Base-by-base conservation (phyloP, 768 basidiomycete genomes). In the Tylopilus plumbeoviolaceoides region DNA sequence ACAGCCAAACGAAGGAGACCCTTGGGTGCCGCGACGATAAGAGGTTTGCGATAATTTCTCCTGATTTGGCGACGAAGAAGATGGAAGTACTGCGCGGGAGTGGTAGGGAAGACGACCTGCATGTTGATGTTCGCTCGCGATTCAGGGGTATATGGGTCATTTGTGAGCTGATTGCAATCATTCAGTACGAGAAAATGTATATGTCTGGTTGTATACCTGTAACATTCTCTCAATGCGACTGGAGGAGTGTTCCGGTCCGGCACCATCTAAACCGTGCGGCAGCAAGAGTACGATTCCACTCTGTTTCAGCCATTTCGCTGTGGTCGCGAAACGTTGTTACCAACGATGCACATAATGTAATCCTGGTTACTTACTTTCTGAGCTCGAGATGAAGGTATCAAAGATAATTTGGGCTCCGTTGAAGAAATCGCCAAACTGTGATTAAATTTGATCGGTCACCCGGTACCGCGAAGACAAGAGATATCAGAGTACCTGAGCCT, bases 291-390 rank as follows among this genome's bases (percentile, higher is more conserved):
- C 85, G 20, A 97, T 78, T 0, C 88, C 93, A 59, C 91, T 94
- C 71, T 95, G 93, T 65, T 85, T 89, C 44, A 91, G 70, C 94
- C 94, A 97, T 74, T 97, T 97, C 4, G 92, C 91, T 92, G 27
- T 7, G 2, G 28, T 30, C n/a, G 27, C 25, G 33, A 33, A 28
- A 1, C 1, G 18, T 11, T 3, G 31, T 50, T 40, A 48, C 23
- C 11, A n/a, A 27, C 4, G 7, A 2, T 11, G 30, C 25, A 35
- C 17, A 15, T 28, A n/a, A 14, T 10, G 7, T 14, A 35, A 31
- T 15, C 2, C 0, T 21, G 0, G 7, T 14, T 1, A 70, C 86
- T 52, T 60, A 91, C 92, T 86, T 71, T 95, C 90, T 17, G 86
- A 78, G 3, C 91, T 92, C 2, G 87, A 78, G 33, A 97, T 75